Evolutionary conservation across 768 basidiomycete genomes (phyloP), one percentile per base, ranked within the genome.

Genomic region (Butyriboletus loyo): DNA sequence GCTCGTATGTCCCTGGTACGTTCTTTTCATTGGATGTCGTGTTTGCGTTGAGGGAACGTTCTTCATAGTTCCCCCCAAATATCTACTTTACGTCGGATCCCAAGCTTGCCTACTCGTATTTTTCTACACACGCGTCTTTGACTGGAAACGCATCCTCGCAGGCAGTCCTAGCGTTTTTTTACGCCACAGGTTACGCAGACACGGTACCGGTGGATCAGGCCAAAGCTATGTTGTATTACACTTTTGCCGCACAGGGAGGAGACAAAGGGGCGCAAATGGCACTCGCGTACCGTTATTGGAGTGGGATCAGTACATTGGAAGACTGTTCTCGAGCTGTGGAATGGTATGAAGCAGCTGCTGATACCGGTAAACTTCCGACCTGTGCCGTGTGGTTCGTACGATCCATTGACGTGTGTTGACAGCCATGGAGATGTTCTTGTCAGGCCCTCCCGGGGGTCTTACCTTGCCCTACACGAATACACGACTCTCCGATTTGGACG

Each of bases 221-320:
- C 14, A 85, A 85, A 69, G 93, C 95, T 0, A 85, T 96, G 56
- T 76, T 98, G 0, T 89, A 96, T 62, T 93, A 94, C 67, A 97
- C 95, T 0, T 98, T 98, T 62, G 86, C 95, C 4, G 94, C 92
- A 1, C 85, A 94, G 46, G 87, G 88, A 2, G 91, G 88, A 0
- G 82, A 94, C 71, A 84, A 85, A 60, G 87, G 89, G 6, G 89
- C 96, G 0, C 86, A 94, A 66, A 94, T 96, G 91, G 84, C 92
- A 2, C 76, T 98, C 30, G 97, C 86, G 0, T 98, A 96, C 69
- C 83, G 94, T 25, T 86, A 95, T 64, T 98, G 94, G 95, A 86
- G 89, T 35, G 97, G 97, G 1, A 97, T 99, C 52, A 91, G 95
- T 11, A 87, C 92, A 1, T 73, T 83, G 47, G 93, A 98, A 67